Evolutionary conservation across 805 yeast genomes (phyloP).

Genomic region (Nakazawaea sp.): DNA sequence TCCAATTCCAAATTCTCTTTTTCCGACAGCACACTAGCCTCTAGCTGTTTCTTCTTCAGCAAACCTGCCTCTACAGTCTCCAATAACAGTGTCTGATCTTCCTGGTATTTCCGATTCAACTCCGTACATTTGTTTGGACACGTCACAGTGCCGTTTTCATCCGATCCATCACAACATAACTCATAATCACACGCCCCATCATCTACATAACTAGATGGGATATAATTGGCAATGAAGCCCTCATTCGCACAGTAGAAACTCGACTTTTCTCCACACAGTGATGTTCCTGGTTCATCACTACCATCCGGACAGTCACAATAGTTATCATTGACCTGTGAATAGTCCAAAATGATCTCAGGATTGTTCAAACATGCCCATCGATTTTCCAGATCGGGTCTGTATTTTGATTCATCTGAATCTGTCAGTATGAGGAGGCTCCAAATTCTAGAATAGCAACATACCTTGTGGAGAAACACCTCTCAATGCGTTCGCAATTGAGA

Average conservation of each 20-base stretch:
- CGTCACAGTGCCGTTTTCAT: slow-evolving; percentile 45
- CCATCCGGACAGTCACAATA: slow-evolving; percentile 98
- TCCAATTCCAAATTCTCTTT: slow-evolving; percentile 16
- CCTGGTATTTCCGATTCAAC: slow-evolving; percentile 34
- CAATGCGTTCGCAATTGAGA: too few relatives aligned
- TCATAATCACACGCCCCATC: slow-evolving; percentile 93
- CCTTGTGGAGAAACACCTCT: too few relatives aligned
- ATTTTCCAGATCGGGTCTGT: slow-evolving; percentile 43
- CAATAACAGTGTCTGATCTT: slow-evolving; percentile 14
- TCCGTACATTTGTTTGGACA: slow-evolving; percentile 55
- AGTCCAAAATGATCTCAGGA: slow-evolving; percentile 56
- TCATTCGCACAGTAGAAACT: slow-evolving; percentile 72
- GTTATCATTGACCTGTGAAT: slow-evolving; percentile 72
- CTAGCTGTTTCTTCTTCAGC: slow-evolving; percentile 23
- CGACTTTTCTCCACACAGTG: slow-evolving; percentile 54
- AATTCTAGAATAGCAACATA: too few relatives aligned
- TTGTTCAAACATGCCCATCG: slow-evolving; percentile 66
- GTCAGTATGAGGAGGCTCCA: too few relatives aligned
- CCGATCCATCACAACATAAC: slow-evolving; percentile 90
- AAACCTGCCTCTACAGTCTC: slow-evolving; percentile 26
- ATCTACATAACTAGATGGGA: slow-evolving; percentile 64
- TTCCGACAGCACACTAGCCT: slow-evolving; percentile 20
- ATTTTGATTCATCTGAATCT: slow-evolving; percentile 33
- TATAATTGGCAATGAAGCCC: slow-evolving; percentile 56
- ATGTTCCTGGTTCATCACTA: slow-evolving; percentile 93